Base-by-base conservation (phyloP, 2,329 filamentous ascomycete species). In the Purpureocillium lavendulum region DNA sequence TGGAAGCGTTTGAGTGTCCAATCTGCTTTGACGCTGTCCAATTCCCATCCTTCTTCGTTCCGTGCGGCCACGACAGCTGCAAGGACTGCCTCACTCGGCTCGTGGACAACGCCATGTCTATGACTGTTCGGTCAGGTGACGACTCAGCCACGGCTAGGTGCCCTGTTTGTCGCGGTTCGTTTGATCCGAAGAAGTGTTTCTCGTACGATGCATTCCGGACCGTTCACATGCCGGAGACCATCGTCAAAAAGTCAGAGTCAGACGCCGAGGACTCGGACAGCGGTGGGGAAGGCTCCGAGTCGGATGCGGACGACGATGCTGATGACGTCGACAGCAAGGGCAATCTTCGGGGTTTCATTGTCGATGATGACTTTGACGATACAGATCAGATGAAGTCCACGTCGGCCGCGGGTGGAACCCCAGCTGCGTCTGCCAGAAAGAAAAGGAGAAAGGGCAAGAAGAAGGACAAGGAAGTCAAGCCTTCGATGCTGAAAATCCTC, bases 11-110 rank as follows among this genome's bases (percentile, higher is more conserved):
- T 36, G 82, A 89, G 55, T 94, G 88, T 52, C 85, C 85, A 0
- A 80, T 92, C 15, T 95, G 88, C 57, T 81, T 84, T 42, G 88
- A 95, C 51, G 79, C 70, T 3, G 77, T 82, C 7, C 69, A 74
- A 12, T 88, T 89, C 45, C 84, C 86, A 0, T 75, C 75, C 3
- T 85, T 94, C 46, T 82, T 89, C 57, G 70, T 87, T 38, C 87
- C 87, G 1, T 95, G 88, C 53, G 88, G 88, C 2, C 88, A 95
- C 53, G 77, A 82, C 43, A 79, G 80, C 17, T 95, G 88, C 59
- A 66, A 73, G 1, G 82, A 88, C 45, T 95, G 88, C 55, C 80
- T 92, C 44, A 71, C 77, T 6, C 77, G 73, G 40, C 71, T 94
- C 35, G 70, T 71, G 0, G 84, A 87, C 45, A 77, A 64, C 33